Evolutionary conservation across 2,329 filamentous ascomycete genomes (phyloP), one percentile per base, ranked within the genome.

Genomic region (Clonostachys rhizophaga): DNA sequence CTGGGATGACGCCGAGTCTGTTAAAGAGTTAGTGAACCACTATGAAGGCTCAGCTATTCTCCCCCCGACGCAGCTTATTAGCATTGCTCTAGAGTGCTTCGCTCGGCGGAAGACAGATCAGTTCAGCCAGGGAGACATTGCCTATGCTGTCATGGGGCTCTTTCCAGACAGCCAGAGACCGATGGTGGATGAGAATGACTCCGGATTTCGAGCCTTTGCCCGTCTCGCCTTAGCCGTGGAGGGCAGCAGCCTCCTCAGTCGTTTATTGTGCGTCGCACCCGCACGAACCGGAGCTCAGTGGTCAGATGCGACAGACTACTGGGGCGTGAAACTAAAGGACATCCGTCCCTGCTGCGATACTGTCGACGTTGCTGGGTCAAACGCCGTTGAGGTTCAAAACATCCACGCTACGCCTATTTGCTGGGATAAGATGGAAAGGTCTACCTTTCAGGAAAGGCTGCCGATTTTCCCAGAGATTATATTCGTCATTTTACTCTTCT

Each of bases 121-220:
- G 43, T 65, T 68, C 46, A 60, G 62, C 11, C 51, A 52, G 0
- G 70, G 69, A 2, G 71, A 75, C 46, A 57, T 69, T 9, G 62
- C 66, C 8, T 75, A 75, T 42, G 70, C 69, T 1, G 54, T 75
- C 24, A 75, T 74, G 70, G 71, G 71, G 3, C 60, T 76, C 10
- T 40, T 56, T 4, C 50, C 53, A 7, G 51, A 69, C 4, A 59
- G 68, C 7, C 60, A 66, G 11, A 55, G 72, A 8, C 72, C 70
- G 0, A 52, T 53, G 14, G 61, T 73, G 5, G 57, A 68, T 41
- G 54, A 55, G 3, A 58, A 53, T 0, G 72, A 76, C 48, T 60
- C 66, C 4, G 66, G 59, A 1, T 75, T 77, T 47, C 66, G 74
- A 50, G 72, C 71, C 1, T 75, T 76, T 46, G 69, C 71, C 6